These are phyloP conservation scores for Casuarina glauca DNA, from an alignment of 306 rosid species.

Conservation along the genomic window DNA sequence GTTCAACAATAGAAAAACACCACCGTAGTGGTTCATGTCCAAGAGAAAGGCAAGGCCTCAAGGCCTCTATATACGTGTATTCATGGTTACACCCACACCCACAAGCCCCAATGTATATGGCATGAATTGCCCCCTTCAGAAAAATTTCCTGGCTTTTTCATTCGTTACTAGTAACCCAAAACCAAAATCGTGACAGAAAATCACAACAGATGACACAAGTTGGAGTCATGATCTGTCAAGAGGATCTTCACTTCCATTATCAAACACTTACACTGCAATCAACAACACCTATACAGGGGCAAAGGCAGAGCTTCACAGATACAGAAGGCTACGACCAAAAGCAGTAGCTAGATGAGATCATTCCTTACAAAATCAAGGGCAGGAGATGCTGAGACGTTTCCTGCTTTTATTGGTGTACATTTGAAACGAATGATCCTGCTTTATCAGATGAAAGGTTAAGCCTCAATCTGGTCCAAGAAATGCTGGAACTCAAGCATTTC, in stretches of 20 bases:
- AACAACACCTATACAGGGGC: background rate
- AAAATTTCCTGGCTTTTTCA: background rate
- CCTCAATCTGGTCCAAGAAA: constrained; percentile 24
- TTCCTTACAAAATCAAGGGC: constrained; percentile 19
- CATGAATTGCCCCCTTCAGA: background rate
- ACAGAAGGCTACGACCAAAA: background rate
- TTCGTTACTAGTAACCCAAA: background rate
- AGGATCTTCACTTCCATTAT: background rate
- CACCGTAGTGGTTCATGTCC: too few species aligned
- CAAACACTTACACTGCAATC: constrained; percentile 10
- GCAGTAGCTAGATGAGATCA: constrained; percentile 11
- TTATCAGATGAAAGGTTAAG: constrained; percentile 25
- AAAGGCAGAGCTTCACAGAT: background rate
- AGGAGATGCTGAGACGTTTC: constrained; percentile 25
- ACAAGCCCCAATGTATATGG: too few species aligned
- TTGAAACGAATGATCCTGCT: constrained; percentile 23
- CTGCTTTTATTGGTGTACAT: constrained; percentile 23
- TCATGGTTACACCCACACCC: too few species aligned
- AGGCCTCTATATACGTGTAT: too few species aligned
- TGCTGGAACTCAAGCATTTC: constrained; percentile 8
- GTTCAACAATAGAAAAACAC: too few species aligned
- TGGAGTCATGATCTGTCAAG: background rate
- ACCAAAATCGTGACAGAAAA: background rate
- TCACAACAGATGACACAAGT: background rate
- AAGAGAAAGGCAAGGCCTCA: too few species aligned